These are phyloP conservation scores for Aspergillus luchuensis DNA, from an alignment of 2,329 filamentous ascomycete species.

Conservation along the genomic window DNA sequence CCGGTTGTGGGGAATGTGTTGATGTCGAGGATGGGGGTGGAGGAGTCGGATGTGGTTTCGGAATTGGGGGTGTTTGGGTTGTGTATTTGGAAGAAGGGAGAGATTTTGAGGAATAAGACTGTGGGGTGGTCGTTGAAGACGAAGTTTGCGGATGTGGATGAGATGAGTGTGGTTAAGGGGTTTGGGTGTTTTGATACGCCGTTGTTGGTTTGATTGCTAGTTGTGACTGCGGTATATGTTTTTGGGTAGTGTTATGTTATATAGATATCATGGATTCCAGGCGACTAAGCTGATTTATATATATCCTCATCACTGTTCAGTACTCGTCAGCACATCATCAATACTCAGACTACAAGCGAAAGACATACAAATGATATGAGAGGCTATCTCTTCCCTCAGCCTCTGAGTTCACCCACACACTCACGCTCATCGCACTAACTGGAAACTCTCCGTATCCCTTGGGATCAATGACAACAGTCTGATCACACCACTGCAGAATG, in stretches of 20 bases:
- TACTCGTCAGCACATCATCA: neutral
- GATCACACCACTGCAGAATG: slow-evolving; percentile 57
- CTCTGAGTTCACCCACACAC: slow-evolving; percentile 62
- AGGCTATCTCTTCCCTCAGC: slow-evolving; percentile 56
- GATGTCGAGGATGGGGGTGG: slow-evolving; percentile 33
- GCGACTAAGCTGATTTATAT: neutral
- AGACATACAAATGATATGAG: slow-evolving; percentile 44
- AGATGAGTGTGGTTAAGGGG: slow-evolving; percentile 53
- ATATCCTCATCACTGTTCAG: neutral
- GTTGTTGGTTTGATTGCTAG: slow-evolving; percentile 24
- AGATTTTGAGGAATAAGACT: slow-evolving; percentile 38
- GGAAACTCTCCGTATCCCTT: slow-evolving; percentile 63
- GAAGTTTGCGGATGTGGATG: slow-evolving; percentile 43
- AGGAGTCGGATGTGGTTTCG: slow-evolving; percentile 43
- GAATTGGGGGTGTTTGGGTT: slow-evolving; percentile 48
- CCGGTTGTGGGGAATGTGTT: slow-evolving; percentile 36
- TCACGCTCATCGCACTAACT: slow-evolving; percentile 57
- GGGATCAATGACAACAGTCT: slow-evolving; percentile 60
- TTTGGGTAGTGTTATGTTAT: no score
- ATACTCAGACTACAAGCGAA: neutral
- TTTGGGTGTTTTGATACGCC: slow-evolving; percentile 52
- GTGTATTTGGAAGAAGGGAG: slow-evolving; percentile 38
- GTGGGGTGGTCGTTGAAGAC: slow-evolving; percentile 51
- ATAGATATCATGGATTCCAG: no score
- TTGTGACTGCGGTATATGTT: no score